phyloP scores from a whole-genome alignment of 2,329 filamentous ascomycete species.

The Chrysoporthe austroafricana region DNA sequence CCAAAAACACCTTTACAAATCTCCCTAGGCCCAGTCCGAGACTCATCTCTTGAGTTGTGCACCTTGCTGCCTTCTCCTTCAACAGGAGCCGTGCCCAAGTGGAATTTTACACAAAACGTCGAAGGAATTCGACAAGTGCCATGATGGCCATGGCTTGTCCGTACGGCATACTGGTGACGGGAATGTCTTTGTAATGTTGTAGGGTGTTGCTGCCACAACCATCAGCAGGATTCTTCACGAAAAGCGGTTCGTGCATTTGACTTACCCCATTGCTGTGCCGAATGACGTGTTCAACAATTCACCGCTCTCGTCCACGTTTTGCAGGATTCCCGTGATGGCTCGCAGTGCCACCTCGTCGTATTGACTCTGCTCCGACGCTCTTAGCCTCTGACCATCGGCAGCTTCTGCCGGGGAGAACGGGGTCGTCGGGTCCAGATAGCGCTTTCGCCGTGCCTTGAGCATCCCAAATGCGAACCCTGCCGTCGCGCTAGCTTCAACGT shows the following conservation, averaged over 20 bases:
- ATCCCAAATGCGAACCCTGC: slow-evolving; percentile 83
- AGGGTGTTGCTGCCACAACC: slow-evolving; percentile 49
- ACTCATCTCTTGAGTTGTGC: background rate
- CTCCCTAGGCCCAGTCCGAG: background rate
- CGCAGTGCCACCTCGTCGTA: slow-evolving; percentile 65
- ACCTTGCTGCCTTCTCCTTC: too few species aligned
- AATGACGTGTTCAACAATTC: slow-evolving; percentile 78
- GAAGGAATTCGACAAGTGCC: slow-evolving; percentile 74
- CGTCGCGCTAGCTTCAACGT: slow-evolving; percentile 76
- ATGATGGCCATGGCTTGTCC: slow-evolving; percentile 86
- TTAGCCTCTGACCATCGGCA: slow-evolving; percentile 22
- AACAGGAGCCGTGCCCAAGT: background rate
- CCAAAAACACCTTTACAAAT: background rate
- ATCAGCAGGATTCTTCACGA: background rate
- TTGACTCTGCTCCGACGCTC: slow-evolving; percentile 10
- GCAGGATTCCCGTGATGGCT: slow-evolving; percentile 69
- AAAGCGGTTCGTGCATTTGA: background rate
- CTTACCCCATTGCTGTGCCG: slow-evolving; percentile 73
- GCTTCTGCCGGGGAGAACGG: slow-evolving; percentile 22
- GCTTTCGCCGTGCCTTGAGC: slow-evolving; percentile 71
- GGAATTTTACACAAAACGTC: slow-evolving; percentile 51
- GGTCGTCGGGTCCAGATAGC: slow-evolving; percentile 63
- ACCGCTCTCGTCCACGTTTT: slow-evolving; percentile 67
- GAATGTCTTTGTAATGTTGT: slow-evolving; percentile 78
- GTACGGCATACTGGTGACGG: slow-evolving; percentile 80